Evolutionary conservation across 768 basidiomycete species (phyloP), one percentile per base, ranked within the genome.

Genomic region (Suillus spraguei): DNA sequence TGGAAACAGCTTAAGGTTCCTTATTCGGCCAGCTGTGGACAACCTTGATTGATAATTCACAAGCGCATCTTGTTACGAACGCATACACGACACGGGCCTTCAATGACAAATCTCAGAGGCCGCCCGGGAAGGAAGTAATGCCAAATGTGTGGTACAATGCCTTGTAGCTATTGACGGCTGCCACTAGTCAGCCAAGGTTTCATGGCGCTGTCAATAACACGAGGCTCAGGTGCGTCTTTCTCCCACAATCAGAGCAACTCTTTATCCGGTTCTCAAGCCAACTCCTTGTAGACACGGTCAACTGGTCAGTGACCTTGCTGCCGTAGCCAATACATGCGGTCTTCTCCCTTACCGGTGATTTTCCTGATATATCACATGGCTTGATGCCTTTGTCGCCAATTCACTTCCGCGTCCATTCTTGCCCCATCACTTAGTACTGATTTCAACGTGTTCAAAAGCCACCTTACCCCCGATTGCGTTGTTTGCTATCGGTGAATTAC

Each of bases 371-470:
- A 72, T 72, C 70, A 41, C 66, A 20, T 56, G 44, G 36, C n/a
- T 44, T 63, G 24, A 64, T 64, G 36, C 60, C 59, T 63, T 62
- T 65, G 41, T 58, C 56, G 56, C 39, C 11, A 28, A 58, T 58
- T 70, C 67, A 62, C 63, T 65, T 71, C 68, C 69, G 61, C 35
- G 63, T 73, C 70, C 73, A 73, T 70, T 73, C 71, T 70, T 68
- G 60, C 60, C 61, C 60, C 50, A 35, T 59, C 59, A 47, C 64
- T 68, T 64, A 60, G 62, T 67, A 61, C 66, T 65, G 62, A 42
- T 64, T 67, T 68, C 60, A 76, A 76, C 74, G 72, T 75, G 76
- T 76, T 75, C 71, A 71, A 68, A 61, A 35, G 65, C 63, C 69
- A 68, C 69, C 66, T 41, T 62, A 66, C 66, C 56, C 66, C 64